Evolutionary conservation across 2,329 filamentous ascomycete genomes (phyloP).

Genomic region (Penicillium sp.): DNA sequence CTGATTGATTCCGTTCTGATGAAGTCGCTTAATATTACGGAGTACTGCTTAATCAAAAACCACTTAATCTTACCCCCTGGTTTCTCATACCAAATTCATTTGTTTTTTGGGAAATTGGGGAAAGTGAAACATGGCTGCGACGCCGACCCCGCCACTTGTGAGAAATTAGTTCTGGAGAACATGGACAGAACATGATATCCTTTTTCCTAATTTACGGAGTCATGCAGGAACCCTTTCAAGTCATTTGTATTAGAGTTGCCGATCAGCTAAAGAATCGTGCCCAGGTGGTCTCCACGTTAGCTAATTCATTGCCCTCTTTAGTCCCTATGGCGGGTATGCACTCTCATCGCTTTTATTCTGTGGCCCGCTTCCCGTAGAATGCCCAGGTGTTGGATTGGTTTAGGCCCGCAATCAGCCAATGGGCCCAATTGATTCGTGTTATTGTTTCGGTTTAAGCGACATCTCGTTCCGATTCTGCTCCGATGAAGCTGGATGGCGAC

Average conservation of each 20-base stretch:
- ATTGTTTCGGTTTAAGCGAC: neutral
- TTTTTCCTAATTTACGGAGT: neutral
- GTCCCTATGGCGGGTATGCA: neutral
- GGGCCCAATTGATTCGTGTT: neutral
- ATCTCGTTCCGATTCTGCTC: neutral
- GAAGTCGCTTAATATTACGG: constrained; percentile 4
- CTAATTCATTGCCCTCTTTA: constrained; percentile 1
- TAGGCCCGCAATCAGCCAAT: neutral
- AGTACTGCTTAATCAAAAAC: neutral
- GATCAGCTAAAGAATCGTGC: constrained; percentile 12
- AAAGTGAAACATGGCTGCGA: constrained; percentile 25
- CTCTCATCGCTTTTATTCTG: neutral
- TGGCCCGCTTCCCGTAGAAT: constrained; percentile 4
- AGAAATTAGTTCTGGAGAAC: constrained; percentile 4
- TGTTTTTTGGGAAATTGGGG: neutral
- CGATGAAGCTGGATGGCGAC: neutral
- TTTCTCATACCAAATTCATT: neutral
- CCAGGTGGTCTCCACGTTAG: constrained; percentile 13
- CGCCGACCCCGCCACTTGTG: constrained; percentile 7
- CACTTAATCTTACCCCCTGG: constrained; percentile 2
- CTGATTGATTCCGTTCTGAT: neutral
- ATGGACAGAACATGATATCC: neutral
- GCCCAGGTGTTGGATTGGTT: neutral
- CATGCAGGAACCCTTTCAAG: constrained; percentile 14
- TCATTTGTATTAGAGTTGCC: constrained; percentile 15